Evolutionary conservation across 2,329 filamentous ascomycete genomes (phyloP).

Genomic region (Clonostachys chloroleuca): DNA sequence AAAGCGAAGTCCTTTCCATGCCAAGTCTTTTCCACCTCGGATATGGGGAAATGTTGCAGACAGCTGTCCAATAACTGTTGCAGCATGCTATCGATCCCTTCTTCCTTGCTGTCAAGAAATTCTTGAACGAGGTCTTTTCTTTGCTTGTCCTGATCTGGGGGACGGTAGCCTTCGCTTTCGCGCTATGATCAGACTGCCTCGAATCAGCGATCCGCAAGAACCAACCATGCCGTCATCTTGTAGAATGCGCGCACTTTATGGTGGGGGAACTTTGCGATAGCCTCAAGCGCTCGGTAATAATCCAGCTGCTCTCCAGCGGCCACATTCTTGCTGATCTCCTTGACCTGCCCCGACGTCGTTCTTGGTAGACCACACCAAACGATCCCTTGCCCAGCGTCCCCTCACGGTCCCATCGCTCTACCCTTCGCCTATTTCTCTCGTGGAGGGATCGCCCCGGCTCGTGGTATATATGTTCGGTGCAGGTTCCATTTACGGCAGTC

Average conservation of each 20-base stretch:
- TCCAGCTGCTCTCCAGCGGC: constrained; percentile 1
- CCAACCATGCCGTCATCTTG: too few species aligned
- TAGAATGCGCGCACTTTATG: constrained; percentile 3
- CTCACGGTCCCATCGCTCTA: constrained; percentile 3
- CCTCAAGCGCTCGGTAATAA: constrained; percentile 11
- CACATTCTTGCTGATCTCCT: constrained; percentile 6
- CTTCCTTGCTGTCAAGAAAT: too few species aligned
- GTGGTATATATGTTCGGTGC: constrained; percentile 3
- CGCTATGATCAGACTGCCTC: not conserved
- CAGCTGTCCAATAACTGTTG: too few species aligned
- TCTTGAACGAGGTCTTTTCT: too few species aligned
- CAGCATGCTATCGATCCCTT: too few species aligned
- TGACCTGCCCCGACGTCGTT: constrained; percentile 5
- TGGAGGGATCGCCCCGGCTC: constrained; percentile 5
- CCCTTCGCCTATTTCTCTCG: constrained; percentile 8
- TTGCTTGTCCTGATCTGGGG: too few species aligned
- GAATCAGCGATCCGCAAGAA: not conserved
- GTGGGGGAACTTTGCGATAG: constrained; percentile 13
- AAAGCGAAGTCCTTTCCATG: too few species aligned
- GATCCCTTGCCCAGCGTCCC: constrained; percentile 7
- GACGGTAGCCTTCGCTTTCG: too few species aligned
- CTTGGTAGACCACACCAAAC: constrained; percentile 7
- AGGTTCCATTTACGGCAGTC: not conserved
- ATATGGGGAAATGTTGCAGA: too few species aligned
- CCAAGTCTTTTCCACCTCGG: too few species aligned